A percentile compares a stretch with the other conserved stretches of the same genome.
phyloP scores from a whole-genome alignment of 352 stramenopile genomes.

The Phytophthora cajani region DNA sequence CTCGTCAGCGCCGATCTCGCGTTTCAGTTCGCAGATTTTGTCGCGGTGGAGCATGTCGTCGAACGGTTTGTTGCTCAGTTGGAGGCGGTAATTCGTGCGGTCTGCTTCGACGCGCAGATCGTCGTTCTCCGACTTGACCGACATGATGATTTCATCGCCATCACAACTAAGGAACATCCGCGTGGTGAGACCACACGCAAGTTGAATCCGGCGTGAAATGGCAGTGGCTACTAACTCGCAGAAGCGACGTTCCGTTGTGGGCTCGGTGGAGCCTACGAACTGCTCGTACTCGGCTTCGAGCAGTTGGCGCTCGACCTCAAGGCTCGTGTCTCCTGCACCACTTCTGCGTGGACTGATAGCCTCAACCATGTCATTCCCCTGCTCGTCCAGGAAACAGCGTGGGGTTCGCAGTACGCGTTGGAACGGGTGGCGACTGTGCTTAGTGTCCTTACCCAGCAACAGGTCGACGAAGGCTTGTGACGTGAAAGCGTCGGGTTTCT shows the following conservation, averaged over 20 bases:
- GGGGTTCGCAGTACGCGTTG: constrained; percentile 59
- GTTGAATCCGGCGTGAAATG: constrained; percentile 63
- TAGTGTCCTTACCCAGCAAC: constrained; percentile 55
- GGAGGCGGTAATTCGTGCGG: constrained; percentile 66
- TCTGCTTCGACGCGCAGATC: constrained; percentile 74
- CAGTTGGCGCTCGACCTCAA: constrained; percentile 36
- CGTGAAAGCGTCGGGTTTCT: constrained; percentile 59
- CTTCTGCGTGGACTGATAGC: constrained; percentile 35
- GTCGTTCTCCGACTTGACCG: constrained; percentile 72
- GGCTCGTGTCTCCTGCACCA: constrained; percentile 30
- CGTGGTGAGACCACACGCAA: constrained; percentile 74
- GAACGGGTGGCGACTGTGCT: constrained; percentile 49
- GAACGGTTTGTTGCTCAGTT: constrained; percentile 76
- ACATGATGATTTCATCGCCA: constrained; percentile 78
- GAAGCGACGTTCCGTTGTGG: constrained; percentile 59
- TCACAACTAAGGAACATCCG: constrained; percentile 74
- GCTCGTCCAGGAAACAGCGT: constrained; percentile 70
- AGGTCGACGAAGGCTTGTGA: constrained; percentile 62
- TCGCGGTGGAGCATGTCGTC: constrained; percentile 53
- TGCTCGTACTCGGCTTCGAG: constrained; percentile 65
- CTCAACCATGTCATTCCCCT: constrained; percentile 46
- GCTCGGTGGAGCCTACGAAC: constrained; percentile 41
- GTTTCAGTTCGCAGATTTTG: constrained; percentile 56
- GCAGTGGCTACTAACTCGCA: constrained; percentile 67
- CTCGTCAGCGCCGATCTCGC: constrained; percentile 52